phyloP scores from a whole-genome alignment of 108 stramenopile species.

The Aurantiochytrium sp. region DNA sequence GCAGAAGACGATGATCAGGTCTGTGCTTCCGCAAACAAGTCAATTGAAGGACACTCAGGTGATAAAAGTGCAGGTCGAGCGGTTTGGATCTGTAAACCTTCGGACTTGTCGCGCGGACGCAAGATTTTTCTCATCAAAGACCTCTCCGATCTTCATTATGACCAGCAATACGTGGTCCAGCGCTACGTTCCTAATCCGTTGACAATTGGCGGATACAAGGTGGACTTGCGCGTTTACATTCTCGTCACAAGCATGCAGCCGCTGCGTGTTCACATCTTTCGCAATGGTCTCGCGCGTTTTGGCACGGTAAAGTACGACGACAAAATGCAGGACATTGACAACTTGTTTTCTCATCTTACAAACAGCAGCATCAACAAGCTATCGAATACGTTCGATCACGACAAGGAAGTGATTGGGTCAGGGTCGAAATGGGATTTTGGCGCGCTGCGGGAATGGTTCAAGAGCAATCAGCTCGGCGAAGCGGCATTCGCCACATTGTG shows the following conservation, averaged over 20 bases:
- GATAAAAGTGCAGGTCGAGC: not conserved
- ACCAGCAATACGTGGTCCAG: constrained; percentile 33
- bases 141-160: not conserved
- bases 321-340: not conserved
- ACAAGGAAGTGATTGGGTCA: not conserved
- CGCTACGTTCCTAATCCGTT: constrained; percentile 41
- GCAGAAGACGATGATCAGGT: not conserved
- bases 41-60: too few relatives aligned
- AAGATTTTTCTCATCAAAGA: constrained; percentile 37
- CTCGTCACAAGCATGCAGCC: constrained; percentile 45
- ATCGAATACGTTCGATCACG: constrained; percentile 23
- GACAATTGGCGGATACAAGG: constrained; percentile 44
- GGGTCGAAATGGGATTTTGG: constrained; percentile 38
- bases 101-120: constrained; percentile 38
- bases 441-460: constrained; percentile 29
- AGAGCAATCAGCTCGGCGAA: not conserved
- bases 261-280: constrained; percentile 24
- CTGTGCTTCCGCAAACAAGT: not conserved
- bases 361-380: constrained; percentile 60
- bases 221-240: constrained; percentile 49
- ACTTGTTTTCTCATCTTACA: constrained; percentile 42
- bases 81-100: constrained; percentile 42
- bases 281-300: constrained; percentile 22
- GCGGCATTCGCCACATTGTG: not conserved
- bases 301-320: not conserved